Conservation (phyloP, 1,284 basidiomycete species). For the Ustilago loliicola region DNA sequence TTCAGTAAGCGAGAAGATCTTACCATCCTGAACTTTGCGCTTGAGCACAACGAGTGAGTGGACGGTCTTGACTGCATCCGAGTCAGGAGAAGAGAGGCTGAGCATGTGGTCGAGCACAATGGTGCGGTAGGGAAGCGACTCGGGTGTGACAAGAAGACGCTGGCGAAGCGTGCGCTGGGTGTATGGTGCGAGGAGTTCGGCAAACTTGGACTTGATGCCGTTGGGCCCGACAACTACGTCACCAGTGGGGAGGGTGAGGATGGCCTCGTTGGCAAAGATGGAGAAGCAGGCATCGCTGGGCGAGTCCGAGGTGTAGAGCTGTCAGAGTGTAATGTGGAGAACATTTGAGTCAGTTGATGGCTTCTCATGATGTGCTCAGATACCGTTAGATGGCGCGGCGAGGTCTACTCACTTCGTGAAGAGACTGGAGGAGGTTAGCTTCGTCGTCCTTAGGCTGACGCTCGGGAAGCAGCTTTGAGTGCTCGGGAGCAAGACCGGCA, state of each 20-base stretch:
- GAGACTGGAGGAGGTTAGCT: constrained; percentile 52
- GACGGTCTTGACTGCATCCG: constrained; percentile 36
- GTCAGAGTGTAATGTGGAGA: not conserved
- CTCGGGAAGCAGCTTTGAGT: constrained; percentile 67
- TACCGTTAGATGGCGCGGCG: not conserved
- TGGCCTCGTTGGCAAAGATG: constrained; percentile 63
- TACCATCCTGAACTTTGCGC: constrained; percentile 62
- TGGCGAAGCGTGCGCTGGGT: constrained; percentile 45
- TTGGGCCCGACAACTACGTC: constrained; percentile 63
- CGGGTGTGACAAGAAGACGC: constrained; percentile 65
- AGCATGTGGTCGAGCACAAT: constrained; percentile 65
- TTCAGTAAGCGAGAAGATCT: constrained; percentile 61
- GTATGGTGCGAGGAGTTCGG: constrained; percentile 44
- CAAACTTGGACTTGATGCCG: constrained; percentile 45
- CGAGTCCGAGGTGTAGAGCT: constrained; percentile 55
- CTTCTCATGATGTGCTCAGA: not conserved
- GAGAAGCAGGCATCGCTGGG: constrained; percentile 38
- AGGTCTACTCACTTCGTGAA: constrained; percentile 47
- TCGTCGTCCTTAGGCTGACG: constrained; percentile 60
- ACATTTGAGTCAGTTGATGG: constrained; percentile 1
- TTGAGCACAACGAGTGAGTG: constrained; percentile 67
- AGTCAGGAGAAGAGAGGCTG: constrained; percentile 33
- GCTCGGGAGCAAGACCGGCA: constrained; percentile 67
- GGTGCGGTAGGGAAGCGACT: constrained; percentile 61
- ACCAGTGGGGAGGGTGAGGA: constrained; percentile 65